phyloP scores from a whole-genome alignment of 164 flowering plant genomes.

The Warburgia ugandensis region DNA sequence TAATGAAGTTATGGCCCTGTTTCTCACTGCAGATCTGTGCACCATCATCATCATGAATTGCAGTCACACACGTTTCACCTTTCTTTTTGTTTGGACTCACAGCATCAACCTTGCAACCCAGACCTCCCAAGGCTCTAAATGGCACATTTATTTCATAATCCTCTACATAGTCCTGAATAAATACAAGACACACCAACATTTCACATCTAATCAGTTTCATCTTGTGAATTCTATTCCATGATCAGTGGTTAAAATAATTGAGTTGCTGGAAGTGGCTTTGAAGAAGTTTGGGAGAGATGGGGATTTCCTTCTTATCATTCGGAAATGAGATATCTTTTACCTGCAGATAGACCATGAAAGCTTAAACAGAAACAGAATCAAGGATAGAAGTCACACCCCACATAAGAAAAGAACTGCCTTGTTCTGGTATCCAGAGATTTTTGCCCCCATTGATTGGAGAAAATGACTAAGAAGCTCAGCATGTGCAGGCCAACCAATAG shows the following conservation, averaged over 20 bases:
- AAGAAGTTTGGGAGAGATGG: too few species aligned
- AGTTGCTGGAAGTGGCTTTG: too few species aligned
- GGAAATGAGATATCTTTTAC: too few species aligned
- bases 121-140: conserved; percentile 22
- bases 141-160: conserved; percentile 29
- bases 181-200: neutral
- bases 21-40: conserved; percentile 26
- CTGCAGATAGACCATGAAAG: too few species aligned
- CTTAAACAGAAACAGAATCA: neutral
- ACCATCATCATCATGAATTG: conserved; percentile 20
- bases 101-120: conserved; percentile 24
- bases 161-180: conserved; percentile 23
- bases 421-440: conserved; percentile 14
- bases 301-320: too few species aligned
- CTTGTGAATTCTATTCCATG: too few species aligned
- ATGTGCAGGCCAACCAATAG: conserved; percentile 35
- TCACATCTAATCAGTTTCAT: neutral
- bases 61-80: conserved; percentile 25
- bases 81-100: conserved; percentile 19
- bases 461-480: conserved; percentile 16
- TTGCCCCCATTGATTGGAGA: conserved; percentile 18
- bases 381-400: conserved; percentile 16
- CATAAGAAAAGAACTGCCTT: conserved; percentile 21
- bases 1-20: conserved; percentile 20
- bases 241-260: too few species aligned